phyloP scores from a whole-genome alignment of 73 alveolate species.

The Paramecium pentaurelia region DNA sequence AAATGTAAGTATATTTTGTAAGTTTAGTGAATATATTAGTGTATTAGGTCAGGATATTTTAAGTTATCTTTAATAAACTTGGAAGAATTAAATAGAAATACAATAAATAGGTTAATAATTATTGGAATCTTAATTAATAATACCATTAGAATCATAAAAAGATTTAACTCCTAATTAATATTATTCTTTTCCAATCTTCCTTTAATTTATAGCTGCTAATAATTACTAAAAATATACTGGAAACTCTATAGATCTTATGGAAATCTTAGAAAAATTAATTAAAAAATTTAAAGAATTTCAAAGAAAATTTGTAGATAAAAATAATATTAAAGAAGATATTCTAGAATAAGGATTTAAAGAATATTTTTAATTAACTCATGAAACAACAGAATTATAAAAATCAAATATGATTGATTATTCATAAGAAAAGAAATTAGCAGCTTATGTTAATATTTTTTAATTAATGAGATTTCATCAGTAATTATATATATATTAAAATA shows the following conservation, averaged over 20 bases:
- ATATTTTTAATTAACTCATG: not conserved
- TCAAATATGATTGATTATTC: slow-evolving; percentile 30
- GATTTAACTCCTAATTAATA: not conserved
- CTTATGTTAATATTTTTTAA: not conserved
- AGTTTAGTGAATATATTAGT: not conserved
- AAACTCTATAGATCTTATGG: not conserved
- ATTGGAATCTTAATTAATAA: not conserved
- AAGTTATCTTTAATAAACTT: not conserved
- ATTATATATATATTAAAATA: not conserved
- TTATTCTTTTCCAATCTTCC: slow-evolving; percentile 6
- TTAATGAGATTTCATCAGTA: slow-evolving; percentile 45
- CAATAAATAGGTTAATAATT: not conserved
- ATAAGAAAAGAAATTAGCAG: not conserved
- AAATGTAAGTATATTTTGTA: not conserved
- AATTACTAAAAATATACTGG: not conserved
- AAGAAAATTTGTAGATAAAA: not conserved
- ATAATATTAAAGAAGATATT: not conserved
- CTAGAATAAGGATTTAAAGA: not conserved
- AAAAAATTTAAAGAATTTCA: not conserved
- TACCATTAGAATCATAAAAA: not conserved
- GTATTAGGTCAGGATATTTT: not conserved
- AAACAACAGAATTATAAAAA: not conserved
- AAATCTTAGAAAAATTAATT: not conserved
- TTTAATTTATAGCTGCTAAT: not conserved
- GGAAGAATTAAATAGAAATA: not conserved